Conservation (phyloP, 805 yeast species). For the Nakazawaea anatomiae region DNA sequence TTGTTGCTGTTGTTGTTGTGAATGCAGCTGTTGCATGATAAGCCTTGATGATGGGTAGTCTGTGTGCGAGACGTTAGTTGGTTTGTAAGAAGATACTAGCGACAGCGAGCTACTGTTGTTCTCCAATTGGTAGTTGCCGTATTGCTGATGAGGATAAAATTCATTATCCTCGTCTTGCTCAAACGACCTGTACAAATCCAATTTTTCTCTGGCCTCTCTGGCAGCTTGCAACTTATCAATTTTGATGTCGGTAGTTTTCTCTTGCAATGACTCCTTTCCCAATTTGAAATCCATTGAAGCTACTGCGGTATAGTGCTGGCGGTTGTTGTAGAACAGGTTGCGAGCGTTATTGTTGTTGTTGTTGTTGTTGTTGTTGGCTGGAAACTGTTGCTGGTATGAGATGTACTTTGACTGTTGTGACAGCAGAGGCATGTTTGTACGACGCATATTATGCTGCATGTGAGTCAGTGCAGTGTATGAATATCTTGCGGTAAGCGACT, state of each 20-base stretch:
- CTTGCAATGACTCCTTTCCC: neutral
- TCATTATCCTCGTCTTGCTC: slow-evolving; percentile 68
- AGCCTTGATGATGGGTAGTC: neutral
- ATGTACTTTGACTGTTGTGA: neutral
- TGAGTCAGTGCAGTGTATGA: neutral
- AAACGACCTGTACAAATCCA: slow-evolving; percentile 62
- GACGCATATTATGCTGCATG: neutral
- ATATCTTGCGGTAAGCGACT: no score
- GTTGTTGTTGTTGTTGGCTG: neutral
- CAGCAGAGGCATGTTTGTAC: neutral
- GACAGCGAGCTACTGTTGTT: neutral
- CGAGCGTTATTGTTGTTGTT: neutral
- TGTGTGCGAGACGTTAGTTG: neutral
- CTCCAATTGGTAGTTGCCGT: neutral
- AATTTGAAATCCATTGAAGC: neutral
- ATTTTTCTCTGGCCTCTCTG: slow-evolving; percentile 35
- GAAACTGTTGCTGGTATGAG: neutral
- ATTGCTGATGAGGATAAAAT: slow-evolving; percentile 46
- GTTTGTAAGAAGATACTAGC: neutral
- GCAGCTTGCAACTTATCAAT: slow-evolving; percentile 5
- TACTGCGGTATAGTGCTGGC: neutral
- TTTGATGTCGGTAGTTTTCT: neutral
- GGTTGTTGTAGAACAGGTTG: neutral
- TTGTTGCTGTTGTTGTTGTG: neutral
- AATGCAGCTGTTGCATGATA: neutral